phyloP scores from a whole-genome alignment of 140 eudicot genomes.

The Anethum foeniculum region DNA sequence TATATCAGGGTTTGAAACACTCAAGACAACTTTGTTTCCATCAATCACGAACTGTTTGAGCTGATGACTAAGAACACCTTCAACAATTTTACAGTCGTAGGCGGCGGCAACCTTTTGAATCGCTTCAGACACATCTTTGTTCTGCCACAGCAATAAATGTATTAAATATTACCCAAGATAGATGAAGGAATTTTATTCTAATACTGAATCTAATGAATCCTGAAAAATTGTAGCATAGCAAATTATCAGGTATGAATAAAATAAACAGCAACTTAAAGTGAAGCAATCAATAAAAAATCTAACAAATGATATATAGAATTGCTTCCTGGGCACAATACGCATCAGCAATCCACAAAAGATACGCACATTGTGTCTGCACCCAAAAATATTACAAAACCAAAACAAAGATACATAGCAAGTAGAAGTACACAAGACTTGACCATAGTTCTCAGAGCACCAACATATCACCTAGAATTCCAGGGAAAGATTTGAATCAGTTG shows the following conservation, averaged over 20 bases:
- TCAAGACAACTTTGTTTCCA: conserved; percentile 62
- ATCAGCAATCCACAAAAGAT: not conserved
- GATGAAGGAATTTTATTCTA: not conserved
- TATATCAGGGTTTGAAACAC: conserved; percentile 64
- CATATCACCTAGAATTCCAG: not conserved
- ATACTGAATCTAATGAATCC: not conserved
- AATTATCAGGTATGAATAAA: not conserved
- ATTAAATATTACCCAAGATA: not conserved
- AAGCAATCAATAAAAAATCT: not conserved
- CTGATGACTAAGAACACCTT: conserved; percentile 90
- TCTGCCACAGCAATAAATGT: conserved; percentile 29
- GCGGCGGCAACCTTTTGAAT: conserved; percentile 95
- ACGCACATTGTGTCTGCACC: not conserved
- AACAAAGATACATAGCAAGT: not conserved
- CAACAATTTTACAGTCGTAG: conserved; percentile 89
- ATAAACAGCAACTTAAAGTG: not conserved
- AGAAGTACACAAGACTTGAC: not conserved
- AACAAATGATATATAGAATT: not conserved
- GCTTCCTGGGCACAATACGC: not conserved
- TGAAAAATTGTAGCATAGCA: not conserved
- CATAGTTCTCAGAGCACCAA: not conserved
- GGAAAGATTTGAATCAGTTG: not conserved
- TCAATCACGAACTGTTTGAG: conserved; percentile 74
- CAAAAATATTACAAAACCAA: not conserved
- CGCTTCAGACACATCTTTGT: conserved; percentile 90